Percentiles rank a stretch among this genome's conserved stretches.
Conservation (phyloP, 2,329 filamentous ascomycete species). For the Cladosporium phlei region DNA sequence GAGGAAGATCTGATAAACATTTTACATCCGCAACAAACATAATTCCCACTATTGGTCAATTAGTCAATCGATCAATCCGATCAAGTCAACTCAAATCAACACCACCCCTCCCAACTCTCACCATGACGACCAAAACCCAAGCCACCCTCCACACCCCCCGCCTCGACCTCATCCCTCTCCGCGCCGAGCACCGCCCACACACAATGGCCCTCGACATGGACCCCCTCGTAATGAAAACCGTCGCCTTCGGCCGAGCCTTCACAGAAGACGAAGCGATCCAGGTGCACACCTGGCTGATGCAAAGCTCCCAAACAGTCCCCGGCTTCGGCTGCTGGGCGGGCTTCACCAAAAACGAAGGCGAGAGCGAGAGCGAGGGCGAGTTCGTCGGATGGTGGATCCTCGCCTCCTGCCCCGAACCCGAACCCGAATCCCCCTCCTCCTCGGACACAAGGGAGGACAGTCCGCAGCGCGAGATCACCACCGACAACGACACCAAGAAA, state of each 20-base stretch:
- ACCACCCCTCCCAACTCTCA: neutral
- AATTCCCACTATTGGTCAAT: too few species aligned
- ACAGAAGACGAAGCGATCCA: conserved; percentile 14
- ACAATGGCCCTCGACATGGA: conserved; percentile 14
- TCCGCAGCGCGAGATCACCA: too few species aligned
- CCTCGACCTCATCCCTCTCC: conserved; percentile 10
- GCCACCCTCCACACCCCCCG: conserved; percentile 3
- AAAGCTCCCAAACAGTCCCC: conserved; percentile 3
- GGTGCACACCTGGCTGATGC: conserved; percentile 12
- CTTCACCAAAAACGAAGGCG: too few species aligned
- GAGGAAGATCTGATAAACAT: too few species aligned
- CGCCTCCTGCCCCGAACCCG: conserved; percentile 16
- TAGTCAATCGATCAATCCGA: neutral
- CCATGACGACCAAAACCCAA: conserved; percentile 4
- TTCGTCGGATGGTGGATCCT: conserved; percentile 33
- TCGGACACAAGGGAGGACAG: too few species aligned
- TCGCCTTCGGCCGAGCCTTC: conserved; percentile 12
- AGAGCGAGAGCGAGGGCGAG: conserved; percentile 20
- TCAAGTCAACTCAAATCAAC: neutral
- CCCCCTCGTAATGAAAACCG: conserved; percentile 14
- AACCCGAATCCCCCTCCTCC: neutral
- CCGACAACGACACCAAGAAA: neutral
- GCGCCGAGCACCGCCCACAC: conserved; percentile 5
- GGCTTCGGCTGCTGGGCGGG: conserved; percentile 13
- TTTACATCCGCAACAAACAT: neutral